Conservation (phyloP, 2,329 filamentous ascomycete genomes). For the Incumbomyces lentus region DNA sequence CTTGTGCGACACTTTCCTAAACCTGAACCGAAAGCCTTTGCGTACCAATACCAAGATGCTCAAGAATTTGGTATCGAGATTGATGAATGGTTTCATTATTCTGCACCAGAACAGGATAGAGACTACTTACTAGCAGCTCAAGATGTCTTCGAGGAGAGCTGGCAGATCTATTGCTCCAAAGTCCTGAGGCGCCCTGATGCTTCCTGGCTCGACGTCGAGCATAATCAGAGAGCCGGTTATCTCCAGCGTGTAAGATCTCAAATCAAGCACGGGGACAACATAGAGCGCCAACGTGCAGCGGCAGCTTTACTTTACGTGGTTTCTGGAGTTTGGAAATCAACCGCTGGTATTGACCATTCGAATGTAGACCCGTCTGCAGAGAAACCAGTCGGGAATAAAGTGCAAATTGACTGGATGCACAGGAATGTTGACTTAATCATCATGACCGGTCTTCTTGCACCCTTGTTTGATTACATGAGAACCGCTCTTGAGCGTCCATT, state of each 20-base stretch:
- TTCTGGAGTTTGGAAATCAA: constrained; percentile 61
- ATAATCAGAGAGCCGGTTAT: constrained; percentile 38
- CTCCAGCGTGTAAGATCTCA: constrained; percentile 28
- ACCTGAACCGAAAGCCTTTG: constrained; percentile 63
- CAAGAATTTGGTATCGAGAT: constrained; percentile 74
- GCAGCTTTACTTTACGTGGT: constrained; percentile 44
- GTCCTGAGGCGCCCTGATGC: constrained; percentile 33
- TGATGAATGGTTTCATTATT: constrained; percentile 96
- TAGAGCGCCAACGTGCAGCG: constrained; percentile 34
- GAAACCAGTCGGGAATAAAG: constrained; percentile 32
- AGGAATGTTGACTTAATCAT: constrained; percentile 30
- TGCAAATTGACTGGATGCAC: constrained; percentile 39
- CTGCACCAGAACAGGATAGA: constrained; percentile 61
- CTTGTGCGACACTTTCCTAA: constrained; percentile 60
- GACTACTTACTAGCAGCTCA: constrained; percentile 66
- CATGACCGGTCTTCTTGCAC: constrained; percentile 27
- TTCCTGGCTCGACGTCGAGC: constrained; percentile 57
- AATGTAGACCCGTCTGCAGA: constrained; percentile 26
- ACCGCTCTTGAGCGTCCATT: constrained; percentile 29
- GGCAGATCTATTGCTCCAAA: constrained; percentile 46
- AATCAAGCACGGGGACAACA: constrained; percentile 30
- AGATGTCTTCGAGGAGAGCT: constrained; percentile 66
- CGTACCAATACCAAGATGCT: constrained; percentile 69
- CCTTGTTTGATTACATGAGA: constrained; percentile 29
- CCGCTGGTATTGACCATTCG: constrained; percentile 41